phyloP scores from a whole-genome alignment of 192 early-diverging fungal genomes.

The Gaertneriomyces sp. region DNA sequence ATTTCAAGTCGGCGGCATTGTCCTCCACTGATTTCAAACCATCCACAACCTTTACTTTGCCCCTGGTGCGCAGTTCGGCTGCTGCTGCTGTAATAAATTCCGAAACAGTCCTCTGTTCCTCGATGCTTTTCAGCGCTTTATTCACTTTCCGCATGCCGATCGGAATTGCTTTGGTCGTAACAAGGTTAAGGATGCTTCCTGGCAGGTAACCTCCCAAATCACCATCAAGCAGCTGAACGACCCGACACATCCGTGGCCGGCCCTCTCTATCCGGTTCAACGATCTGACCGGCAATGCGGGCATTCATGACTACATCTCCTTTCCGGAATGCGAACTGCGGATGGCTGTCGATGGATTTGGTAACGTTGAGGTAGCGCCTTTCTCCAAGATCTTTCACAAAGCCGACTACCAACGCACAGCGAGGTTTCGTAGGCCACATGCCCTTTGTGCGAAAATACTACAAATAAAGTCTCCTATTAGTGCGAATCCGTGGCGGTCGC shows the following conservation, averaged over 20 bases:
- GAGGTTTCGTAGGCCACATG: constrained; percentile 42
- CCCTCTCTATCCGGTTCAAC: constrained; percentile 31
- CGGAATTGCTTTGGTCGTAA: constrained; percentile 44
- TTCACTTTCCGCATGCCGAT: constrained; percentile 39
- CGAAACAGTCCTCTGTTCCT: constrained; percentile 15
- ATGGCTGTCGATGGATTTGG: constrained; percentile 35
- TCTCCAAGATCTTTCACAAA: constrained; percentile 18
- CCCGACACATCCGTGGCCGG: constrained; percentile 24
- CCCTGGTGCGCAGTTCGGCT: neutral
- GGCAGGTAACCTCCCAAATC: constrained; percentile 49
- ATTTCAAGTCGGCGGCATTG: neutral
- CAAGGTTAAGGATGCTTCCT: constrained; percentile 31
- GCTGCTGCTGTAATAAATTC: constrained; percentile 14
- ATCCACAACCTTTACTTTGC: neutral
- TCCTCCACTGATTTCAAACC: neutral
- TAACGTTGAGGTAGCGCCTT: constrained; percentile 39
- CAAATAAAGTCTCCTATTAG: neutral
- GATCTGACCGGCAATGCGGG: constrained; percentile 40
- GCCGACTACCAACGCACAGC: constrained; percentile 36
- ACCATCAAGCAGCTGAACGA: constrained; percentile 45
- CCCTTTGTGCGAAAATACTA: constrained; percentile 47
- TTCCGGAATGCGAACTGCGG: constrained; percentile 17
- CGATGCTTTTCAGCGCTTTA: constrained; percentile 25
- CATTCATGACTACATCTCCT: constrained; percentile 38
- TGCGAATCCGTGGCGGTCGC: neutral